Evolutionary conservation across 148 eudicot species (phyloP), one percentile per base, ranked within the genome.

Genomic region (Dysphania ambrosioides): DNA sequence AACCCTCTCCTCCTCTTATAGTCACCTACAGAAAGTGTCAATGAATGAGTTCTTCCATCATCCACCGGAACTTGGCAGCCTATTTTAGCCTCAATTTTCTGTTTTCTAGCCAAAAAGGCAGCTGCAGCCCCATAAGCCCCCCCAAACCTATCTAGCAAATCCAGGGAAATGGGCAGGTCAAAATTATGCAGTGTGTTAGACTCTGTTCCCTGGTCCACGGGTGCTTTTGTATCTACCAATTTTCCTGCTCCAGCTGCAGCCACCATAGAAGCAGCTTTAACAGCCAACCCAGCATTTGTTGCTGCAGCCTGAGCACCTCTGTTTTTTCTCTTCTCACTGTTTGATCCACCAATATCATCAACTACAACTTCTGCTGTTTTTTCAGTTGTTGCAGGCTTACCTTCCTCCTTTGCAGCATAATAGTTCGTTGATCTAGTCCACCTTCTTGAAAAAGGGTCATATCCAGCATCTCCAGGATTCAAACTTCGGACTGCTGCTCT

Each of bases 341-440:
- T 53, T 53, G 58, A 19, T 53, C 7, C 24, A 2, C 24, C 8
- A 8, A 53, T 77, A 35, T 36, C 21, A 21, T 18, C 31, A 44
- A 24, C 53, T 19, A 8, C 32, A 24, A 30, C 41, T n/a, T 67
- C 66, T 42, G 72, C 59, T 40, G 21, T 71, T 47, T 8, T 77
- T 30, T 29, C 83, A n/a, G n/a, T 84, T 2, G 68, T 77, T 5
- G 62, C 84, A 32, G 68, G 83, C 60, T 47, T 89, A 55, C 72
- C 88, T 72, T 75, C 76, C 26, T 76, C 29, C 69, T 88, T 88
- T 15, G 90, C n/a, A n/a, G n/a, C 81, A 61, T 83, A 93, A 74
- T 93, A 93, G 80, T 93, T 93, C 72, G 82, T 87, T 0, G 98
- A 91, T 77, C 97, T 72, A 29, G 98, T 93, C 98, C 98, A 93